phyloP scores from a whole-genome alignment of 805 yeast genomes.

The Ogataea chonburiensis region DNA sequence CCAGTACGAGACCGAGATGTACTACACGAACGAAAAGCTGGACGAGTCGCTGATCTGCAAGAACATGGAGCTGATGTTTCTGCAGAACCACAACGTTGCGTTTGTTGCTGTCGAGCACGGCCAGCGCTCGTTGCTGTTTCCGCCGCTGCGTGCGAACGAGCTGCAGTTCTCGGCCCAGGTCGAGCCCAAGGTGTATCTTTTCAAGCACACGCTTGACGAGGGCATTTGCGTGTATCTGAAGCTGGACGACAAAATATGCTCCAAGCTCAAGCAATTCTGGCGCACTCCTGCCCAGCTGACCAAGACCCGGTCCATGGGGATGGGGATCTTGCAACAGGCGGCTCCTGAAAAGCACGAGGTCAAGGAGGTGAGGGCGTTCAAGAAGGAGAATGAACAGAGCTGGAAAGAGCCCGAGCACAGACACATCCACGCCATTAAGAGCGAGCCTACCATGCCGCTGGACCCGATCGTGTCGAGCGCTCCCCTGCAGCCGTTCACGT shows the following conservation, averaged over 20 bases:
- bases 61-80: constrained; percentile 20
- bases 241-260: constrained; percentile 6
- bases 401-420: not conserved
- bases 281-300: constrained; percentile 2
- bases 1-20: constrained; percentile 22
- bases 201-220: constrained; percentile 18
- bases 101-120: constrained; percentile 31
- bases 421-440: not conserved
- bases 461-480: not conserved
- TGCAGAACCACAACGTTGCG: constrained; percentile 24
- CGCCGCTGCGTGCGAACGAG: constrained; percentile 33
- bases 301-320: constrained; percentile 12
- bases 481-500: constrained; percentile 4
- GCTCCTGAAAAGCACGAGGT: constrained; percentile 1
- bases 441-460: constrained; percentile 1
- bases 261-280: constrained; percentile 4
- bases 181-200: constrained; percentile 19
- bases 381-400: too few species aligned
- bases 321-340: constrained; percentile 11
- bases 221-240: constrained; percentile 20
- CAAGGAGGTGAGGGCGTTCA: constrained; percentile 2
- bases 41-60: constrained; percentile 24
- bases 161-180: constrained; percentile 23
- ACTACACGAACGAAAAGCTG: constrained; percentile 26
- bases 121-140: constrained; percentile 34